Conservation (phyloP, 2,329 filamentous ascomycete genomes). For the Aureobasidium sp. region DNA sequence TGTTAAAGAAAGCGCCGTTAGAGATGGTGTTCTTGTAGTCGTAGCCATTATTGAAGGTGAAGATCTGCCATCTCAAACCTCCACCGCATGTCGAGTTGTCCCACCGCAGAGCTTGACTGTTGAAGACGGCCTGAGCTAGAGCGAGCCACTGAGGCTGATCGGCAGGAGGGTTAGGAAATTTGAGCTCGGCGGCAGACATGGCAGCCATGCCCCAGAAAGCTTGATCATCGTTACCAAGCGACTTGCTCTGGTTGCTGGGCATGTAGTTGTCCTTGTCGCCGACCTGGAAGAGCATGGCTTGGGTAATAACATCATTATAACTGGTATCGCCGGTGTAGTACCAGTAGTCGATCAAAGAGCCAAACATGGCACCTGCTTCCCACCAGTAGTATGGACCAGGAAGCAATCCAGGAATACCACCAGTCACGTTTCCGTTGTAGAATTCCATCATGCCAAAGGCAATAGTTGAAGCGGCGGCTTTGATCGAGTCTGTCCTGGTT, state of each 20-base stretch:
- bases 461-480: slow-evolving; percentile 31
- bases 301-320: slow-evolving; percentile 52
- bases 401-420: slow-evolving; percentile 46
- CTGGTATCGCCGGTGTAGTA: slow-evolving; percentile 55
- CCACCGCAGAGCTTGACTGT: slow-evolving; percentile 30
- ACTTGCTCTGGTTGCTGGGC: slow-evolving; percentile 36
- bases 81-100: slow-evolving; percentile 30
- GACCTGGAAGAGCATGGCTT: slow-evolving; percentile 51
- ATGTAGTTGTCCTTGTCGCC: slow-evolving; percentile 52
- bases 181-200: slow-evolving; percentile 47
- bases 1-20: slow-evolving; percentile 44
- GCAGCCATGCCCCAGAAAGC: slow-evolving; percentile 50
- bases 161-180: slow-evolving; percentile 34
- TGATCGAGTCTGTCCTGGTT: slow-evolving; percentile 32
- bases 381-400: slow-evolving; percentile 67
- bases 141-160: slow-evolving; percentile 36
- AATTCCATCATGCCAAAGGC: slow-evolving; percentile 44
- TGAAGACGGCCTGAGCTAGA: slow-evolving; percentile 35
- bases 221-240: slow-evolving; percentile 46
- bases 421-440: slow-evolving; percentile 45
- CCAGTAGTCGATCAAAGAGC: slow-evolving; percentile 62
- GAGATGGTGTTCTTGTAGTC: slow-evolving; percentile 52
- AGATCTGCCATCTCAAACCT: slow-evolving; percentile 32
- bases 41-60: slow-evolving; percentile 42
- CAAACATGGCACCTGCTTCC: slow-evolving; percentile 56